Base-by-base conservation (phyloP, 2,329 filamentous ascomycete genomes). In the Fusarium sp. region DNA sequence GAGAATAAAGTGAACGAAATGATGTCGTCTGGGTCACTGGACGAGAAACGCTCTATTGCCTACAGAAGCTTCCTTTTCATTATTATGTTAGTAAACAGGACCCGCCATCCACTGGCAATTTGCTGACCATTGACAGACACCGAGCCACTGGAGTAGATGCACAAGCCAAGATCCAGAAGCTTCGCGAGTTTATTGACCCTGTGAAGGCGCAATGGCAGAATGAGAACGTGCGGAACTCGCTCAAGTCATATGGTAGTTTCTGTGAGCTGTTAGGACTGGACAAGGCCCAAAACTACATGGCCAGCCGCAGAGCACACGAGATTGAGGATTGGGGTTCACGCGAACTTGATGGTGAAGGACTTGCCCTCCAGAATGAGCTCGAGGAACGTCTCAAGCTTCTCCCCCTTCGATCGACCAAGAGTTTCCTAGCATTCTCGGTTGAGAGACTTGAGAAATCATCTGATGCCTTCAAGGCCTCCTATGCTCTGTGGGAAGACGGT, bases 61-160 rank as follows among this genome's bases (percentile, higher is more conserved):
- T 94, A 96, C 73, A 92, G 90, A 71, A 95, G 94, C 11, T 95
- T 98, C 67, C 84, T 98, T 1, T 96, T 99, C 77, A 96, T 97
- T 61, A 96, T 99, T 65, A 90, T 96, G 87, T 91, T 81, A 75
- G 84, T 77, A 37, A 25, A 40, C 20, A 7, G 9, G 4, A 33
- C 8, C n/a, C 8, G n/a, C 4, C 10, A 8, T 7, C 7, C 40
- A 11, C 65, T 71, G 56, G 17, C 4, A 17, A 15, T 13, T 15
- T 22, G 25, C 67, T 68, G 56, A 70, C 41, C 44, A 58, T 17
- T 17, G 15, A 11, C 56, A 92, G 91, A 72, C 95, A 98, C 78
- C 93, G 96, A 62, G 90, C 93, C 35, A 90, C 85, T 22, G 89
- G 88, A 43, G 85, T 98, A 33, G 90, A 96, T 68, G 84, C 86